Evolutionary conservation across 176 grass and related monocot genomes (phyloP), one percentile per base, ranked within the genome.

Genomic region (Tillandsia fasciculata): DNA sequence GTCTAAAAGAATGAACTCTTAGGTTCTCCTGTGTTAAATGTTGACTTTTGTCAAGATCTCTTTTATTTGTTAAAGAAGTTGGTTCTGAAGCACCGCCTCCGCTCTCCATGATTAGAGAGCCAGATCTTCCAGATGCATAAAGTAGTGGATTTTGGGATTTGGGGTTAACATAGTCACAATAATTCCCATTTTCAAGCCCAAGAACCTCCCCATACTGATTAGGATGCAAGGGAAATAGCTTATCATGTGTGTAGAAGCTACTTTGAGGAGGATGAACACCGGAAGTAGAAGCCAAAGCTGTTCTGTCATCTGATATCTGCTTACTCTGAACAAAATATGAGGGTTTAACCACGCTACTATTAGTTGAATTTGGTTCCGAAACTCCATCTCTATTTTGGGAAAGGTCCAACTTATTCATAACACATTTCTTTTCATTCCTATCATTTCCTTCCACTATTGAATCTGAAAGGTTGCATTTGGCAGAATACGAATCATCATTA

Each of bases 11-110:
- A 82, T 17, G 63, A 33, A 64, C 66, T 73, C 64, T 82, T 47
- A 48, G 78, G 53, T 73, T 81, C 76, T 90, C 75, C 82, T 42
- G 33, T 42, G 79, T 64, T 49, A 76, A 83, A 85, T 81, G 52
- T 54, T 83, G 68, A 64, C 29, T n/a, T 75, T 69, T 72, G 78
- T 75, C n/a, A 67, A 76, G 22, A 42, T 12, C 10, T 10, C 56
- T 77, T 12, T 6, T 77, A n/a, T 69, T 70, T 28, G 20, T 26
- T 10, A 51, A 52, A 12, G 68, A 70, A 70, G 20, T 59, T 63
- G 75, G 65, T 69, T 61, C 33, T 53, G 53, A 69, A 27, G 75
- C 24, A 61, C 66, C 48, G 28, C 70, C 66, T 48, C 29, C 26
- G 33, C 26, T 69, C 66, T 78, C 76, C 70, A 66, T 47, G 59